Evolutionary conservation across 2,329 filamentous ascomycete genomes (phyloP).

Genomic region (Aspergillus caelatus): DNA sequence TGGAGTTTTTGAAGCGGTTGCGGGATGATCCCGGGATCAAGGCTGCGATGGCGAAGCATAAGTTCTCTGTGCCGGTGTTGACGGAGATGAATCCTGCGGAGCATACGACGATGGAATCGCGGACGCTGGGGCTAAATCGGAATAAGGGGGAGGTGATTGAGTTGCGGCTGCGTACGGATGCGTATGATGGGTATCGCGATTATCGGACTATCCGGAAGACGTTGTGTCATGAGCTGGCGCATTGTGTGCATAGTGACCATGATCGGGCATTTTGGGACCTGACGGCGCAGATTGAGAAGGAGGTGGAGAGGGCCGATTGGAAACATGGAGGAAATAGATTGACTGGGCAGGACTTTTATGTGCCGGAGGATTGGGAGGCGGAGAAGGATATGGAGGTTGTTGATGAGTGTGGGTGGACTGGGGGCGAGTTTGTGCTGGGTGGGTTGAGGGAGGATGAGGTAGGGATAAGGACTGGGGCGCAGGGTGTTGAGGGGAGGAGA

Average conservation of each 20-base stretch:
- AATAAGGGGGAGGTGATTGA: slow-evolving; percentile 91
- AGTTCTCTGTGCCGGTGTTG: slow-evolving; percentile 80
- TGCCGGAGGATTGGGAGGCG: slow-evolving; percentile 58
- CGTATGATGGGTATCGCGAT: slow-evolving; percentile 89
- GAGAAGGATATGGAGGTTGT: slow-evolving; percentile 57
- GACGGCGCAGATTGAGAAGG: slow-evolving; percentile 81
- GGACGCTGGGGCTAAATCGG: slow-evolving; percentile 82
- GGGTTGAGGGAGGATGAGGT: slow-evolving; percentile 50
- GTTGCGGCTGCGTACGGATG: slow-evolving; percentile 86
- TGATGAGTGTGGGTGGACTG: slow-evolving; percentile 76
- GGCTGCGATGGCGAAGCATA: slow-evolving; percentile 78
- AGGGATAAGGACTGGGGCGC: slow-evolving; percentile 31
- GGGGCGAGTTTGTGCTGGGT: slow-evolving; percentile 76
- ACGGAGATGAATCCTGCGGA: slow-evolving; percentile 93
- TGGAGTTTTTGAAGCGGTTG: slow-evolving; percentile 73
- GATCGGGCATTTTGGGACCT: slow-evolving; percentile 88
- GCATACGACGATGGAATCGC: slow-evolving; percentile 79
- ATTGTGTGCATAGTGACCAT: slow-evolving; percentile 85
- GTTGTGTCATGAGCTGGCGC: slow-evolving; percentile 90
- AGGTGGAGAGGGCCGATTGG: slow-evolving; percentile 82
- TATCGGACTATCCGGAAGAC: slow-evolving; percentile 91
- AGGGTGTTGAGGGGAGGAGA: slow-evolving; percentile 62
- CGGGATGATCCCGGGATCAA: slow-evolving; percentile 84
- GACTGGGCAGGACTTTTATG: slow-evolving; percentile 62
- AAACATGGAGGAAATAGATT: slow-evolving; percentile 68